Evolutionary conservation across 148 eudicot species (phyloP), one percentile per base, ranked within the genome.

Genomic region (Gaultheria prostrata): DNA sequence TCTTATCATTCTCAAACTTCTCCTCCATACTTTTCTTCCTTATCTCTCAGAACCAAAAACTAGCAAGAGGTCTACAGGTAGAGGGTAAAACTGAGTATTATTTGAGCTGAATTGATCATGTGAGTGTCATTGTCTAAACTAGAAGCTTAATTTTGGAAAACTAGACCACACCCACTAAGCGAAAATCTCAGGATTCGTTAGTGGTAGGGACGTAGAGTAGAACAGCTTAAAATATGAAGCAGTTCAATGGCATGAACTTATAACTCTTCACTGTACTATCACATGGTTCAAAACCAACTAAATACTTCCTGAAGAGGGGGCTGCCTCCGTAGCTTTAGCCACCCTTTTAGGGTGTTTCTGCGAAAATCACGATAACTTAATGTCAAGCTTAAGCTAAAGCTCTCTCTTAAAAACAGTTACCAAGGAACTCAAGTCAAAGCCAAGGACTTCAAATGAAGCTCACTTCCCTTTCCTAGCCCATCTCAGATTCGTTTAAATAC

Each of bases 321-420:
- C 89, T 83, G 85, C 83, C 85, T 89, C 90, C 89, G 86, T 88
- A 87, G 85, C 86, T 74, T 87, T 49, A 78, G 89, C 91, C 88
- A 79, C 87, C 77, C 57, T 89, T 89, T 86, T 70, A 78, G 91
- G 90, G 26, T 83, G 85, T 70, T 67, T 82, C 75, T 82, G 84
- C 54, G 67, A 65, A 32, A 12, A 82, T 86, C 67, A 82, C 71
- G 81, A 76, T 79, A 54, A 80, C 70, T 77, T 67, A 50, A 65
- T 76, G 56, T 80, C 84, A 56, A 76, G 54, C 54, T 48, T 69
- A n/a, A 83, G 79, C 61, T 74, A 45, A n/a, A 77, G 82, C 70
- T 77, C 79, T 76, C 50, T 82, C 59, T 59, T 30, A 77, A 32
- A 71, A 82, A 71, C 20, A 28, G 30, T 35, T 21, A 80, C 50